A percentile compares a stretch with the other conserved stretches of the same genome.
phyloP scores from a whole-genome alignment of 192 early-diverging fungal genomes.

The Coemansia sp. region DNA sequence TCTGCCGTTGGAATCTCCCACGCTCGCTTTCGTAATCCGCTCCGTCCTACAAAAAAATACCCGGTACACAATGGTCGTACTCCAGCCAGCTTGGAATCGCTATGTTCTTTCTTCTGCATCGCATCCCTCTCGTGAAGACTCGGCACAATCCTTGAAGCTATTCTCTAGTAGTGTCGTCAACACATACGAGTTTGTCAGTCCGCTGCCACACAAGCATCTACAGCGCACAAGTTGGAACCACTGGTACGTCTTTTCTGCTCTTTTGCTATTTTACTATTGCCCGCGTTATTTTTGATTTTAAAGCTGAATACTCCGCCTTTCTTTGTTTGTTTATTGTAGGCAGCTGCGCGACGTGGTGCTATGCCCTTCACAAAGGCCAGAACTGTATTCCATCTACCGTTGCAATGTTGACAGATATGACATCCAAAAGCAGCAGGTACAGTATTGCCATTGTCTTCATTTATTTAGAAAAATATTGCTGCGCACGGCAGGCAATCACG shows the following conservation, averaged over 20 bases:
- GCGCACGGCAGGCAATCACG: too few relatives aligned
- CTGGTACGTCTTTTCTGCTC: conserved; percentile 59
- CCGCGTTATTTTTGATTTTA: not conserved
- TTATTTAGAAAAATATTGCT: not conserved
- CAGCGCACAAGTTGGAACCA: conserved; percentile 89
- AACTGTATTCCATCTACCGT: conserved; percentile 75
- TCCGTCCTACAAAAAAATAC: conserved; percentile 1
- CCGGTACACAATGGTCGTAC: conserved; percentile 36
- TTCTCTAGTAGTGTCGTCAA: conserved; percentile 39
- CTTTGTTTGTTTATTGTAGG: conserved; percentile 53
- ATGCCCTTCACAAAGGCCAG: conserved; percentile 68
- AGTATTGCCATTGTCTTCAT: not conserved
- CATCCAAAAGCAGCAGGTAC: conserved; percentile 50
- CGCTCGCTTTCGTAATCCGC: conserved; percentile 1
- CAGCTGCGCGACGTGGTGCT: conserved; percentile 89
- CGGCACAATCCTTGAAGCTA: conserved; percentile 19
- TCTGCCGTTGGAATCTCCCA: conserved; percentile 10
- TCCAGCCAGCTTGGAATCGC: conserved; percentile 31
- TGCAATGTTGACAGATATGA: conserved; percentile 59
- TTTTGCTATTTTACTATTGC: not conserved
- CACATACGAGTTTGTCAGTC: conserved; percentile 67
- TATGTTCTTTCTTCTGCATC: conserved; percentile 23
- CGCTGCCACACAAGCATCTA: conserved; percentile 66
- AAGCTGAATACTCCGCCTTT: not conserved
- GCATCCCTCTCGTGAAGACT: not conserved